Evolutionary conservation across 1,284 basidiomycete species (phyloP).

Genomic region (Polyporus tsugae): DNA sequence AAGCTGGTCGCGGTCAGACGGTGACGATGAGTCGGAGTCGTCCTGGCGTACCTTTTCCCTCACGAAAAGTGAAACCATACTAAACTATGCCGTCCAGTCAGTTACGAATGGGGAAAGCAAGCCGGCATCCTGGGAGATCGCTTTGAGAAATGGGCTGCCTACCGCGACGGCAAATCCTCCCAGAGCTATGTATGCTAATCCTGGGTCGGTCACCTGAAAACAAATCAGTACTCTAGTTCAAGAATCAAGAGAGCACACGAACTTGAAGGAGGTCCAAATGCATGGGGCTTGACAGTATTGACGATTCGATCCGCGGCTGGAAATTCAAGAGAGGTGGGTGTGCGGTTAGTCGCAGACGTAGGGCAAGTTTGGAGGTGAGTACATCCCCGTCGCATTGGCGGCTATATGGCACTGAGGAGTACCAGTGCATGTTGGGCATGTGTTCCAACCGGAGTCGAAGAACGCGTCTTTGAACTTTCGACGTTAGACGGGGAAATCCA

Average conservation of each 20-base stretch:
- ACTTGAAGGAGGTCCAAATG: background rate
- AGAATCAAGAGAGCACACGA: background rate
- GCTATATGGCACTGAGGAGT: background rate
- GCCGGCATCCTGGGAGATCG: background rate
- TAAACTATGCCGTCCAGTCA: conserved; percentile 60
- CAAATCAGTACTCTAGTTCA: background rate
- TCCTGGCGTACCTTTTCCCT: conserved; percentile 70
- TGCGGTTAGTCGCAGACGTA: background rate
- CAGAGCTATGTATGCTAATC: conserved; percentile 76
- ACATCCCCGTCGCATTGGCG: background rate
- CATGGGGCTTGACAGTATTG: background rate
- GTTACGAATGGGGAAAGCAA: conserved; percentile 12
- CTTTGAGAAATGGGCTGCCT: conserved; percentile 31
- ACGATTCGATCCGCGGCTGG: too few species aligned
- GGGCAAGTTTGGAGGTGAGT: background rate
- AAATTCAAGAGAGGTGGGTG: too few species aligned
- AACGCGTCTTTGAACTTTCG: background rate
- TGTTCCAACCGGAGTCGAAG: background rate
- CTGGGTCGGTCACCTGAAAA: conserved; percentile 56
- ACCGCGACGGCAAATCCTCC: conserved; percentile 82
- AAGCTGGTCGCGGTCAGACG: conserved; percentile 49
- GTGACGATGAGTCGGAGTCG: background rate
- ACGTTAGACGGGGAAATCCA: background rate
- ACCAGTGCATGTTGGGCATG: background rate
- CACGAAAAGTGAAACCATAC: conserved; percentile 81